Base-by-base conservation (phyloP, 371 early-diverging fungal species). In the Funneliformis caledonium region DNA sequence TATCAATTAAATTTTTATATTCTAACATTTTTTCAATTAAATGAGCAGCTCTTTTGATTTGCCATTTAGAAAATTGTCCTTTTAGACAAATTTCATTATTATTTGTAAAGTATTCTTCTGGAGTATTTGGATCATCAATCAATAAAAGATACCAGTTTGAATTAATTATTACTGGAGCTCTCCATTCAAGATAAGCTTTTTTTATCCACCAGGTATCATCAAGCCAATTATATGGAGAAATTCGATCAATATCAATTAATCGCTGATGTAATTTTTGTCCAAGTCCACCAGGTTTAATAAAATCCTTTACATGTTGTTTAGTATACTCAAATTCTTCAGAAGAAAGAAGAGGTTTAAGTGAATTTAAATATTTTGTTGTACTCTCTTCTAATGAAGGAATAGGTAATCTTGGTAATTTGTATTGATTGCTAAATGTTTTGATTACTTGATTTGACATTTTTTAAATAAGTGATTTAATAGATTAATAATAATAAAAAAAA, bases 121-220 rank as follows among this genome's bases (percentile, higher is more conserved):
- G 93, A 76, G 94, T 93, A 65, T 89, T 85, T 0, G 87, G 89
- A 82, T 96, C 95, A 80, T 94, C 93, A 19, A 82, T 83, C 79
- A 91, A 87, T 50, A 91, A 77, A 48, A 93, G 87, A 87, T 94
- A 97, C 94, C 96, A 97, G 87, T 97, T 97, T 77, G 93, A 92
- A 87, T 97, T 96, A 77, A 97, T 92, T 85, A 95, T 85, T 56
- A 94, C 76, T 12, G 97, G 94, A 37, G 94, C 97, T 33, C 97
- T 91, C 95, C 95, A 97, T 79, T 93, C 92, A 77, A 95, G 90
- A 86, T 98, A 98, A 3, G 96, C 97, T 82, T 89, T 89, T 76
- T 90, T 86, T 60, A 96, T 85, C 98, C 98, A 98, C 93, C 96
- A 97, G 31, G 92, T 91, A 67, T 93, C 91, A 80, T 98, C 97